phyloP scores from a whole-genome alignment of 2,329 filamentous ascomycete genomes.

The Colletotrichum sp. region DNA sequence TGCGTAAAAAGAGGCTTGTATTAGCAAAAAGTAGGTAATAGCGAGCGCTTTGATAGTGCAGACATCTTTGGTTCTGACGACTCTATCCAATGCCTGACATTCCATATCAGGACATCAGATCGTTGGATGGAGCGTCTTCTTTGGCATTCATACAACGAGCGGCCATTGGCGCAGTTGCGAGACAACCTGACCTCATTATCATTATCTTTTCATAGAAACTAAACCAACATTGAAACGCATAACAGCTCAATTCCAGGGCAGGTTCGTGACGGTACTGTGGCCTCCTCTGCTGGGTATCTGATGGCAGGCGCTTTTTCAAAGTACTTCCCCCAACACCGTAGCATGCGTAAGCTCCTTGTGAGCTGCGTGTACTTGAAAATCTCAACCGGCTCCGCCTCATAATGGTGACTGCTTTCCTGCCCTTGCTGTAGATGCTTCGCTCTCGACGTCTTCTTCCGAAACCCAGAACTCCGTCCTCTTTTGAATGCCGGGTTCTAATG shows the following conservation, averaged over 20 bases:
- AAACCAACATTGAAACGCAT: not conserved
- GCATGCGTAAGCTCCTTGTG: not conserved
- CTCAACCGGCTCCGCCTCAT: not conserved
- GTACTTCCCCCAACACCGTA: not conserved
- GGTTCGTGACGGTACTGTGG: not conserved
- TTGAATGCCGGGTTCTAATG: conserved; percentile 21
- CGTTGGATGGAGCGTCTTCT: not conserved
- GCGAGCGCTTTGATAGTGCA: not conserved
- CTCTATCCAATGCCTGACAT: not conserved
- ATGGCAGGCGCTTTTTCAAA: not conserved
- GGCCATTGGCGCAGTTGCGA: not conserved
- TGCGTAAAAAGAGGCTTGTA: not conserved
- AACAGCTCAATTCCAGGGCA: not conserved
- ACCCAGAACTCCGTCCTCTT: conserved; percentile 25
- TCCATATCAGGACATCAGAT: not conserved
- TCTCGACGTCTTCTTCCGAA: conserved; percentile 14
- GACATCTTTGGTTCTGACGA: not conserved
- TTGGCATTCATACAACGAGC: not conserved
- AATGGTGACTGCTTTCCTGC: not conserved
- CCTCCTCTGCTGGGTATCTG: conserved; percentile 14
- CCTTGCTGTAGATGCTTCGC: not conserved
- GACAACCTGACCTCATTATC: not conserved
- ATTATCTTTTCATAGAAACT: not conserved
- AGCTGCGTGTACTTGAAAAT: not conserved
- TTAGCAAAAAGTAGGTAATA: not conserved